Evolutionary conservation across 768 basidiomycete species (phyloP), one percentile per base, ranked within the genome.

Genomic region (Hygrophorus russula): DNA sequence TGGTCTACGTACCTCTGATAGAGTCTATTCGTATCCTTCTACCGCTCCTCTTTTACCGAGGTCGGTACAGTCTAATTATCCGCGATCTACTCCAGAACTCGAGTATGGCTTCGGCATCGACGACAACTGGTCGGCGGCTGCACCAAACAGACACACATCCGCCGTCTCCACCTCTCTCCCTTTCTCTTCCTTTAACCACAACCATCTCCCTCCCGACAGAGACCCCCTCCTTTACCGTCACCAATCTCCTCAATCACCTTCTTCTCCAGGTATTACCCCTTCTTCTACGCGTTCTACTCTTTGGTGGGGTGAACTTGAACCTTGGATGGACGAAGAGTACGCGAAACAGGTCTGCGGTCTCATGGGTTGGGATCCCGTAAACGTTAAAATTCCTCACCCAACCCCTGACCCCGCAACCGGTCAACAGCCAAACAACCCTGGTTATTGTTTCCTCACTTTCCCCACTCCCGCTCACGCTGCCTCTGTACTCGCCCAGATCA

Each of bases 271-370:
- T 48, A 32, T 50, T 39, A 48, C 38, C 49, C 59, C 42, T 15
- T 56, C 44, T 48, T 45, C 65, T 29, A 60, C 69, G 38, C 73
- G 74, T 57, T 73, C 72, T 47, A 83, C 86, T 33, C 75, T 90
- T 52, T 86, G 78, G 72, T 87, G 92, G 78, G 78, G 80, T 51
- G 84, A 88, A 55, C 75, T 94, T 43, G 91, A 94, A 61, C 79
- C 82, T 51, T 94, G 91, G 91, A 93, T 94, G 92, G 89, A 93
- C 65, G 88, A 91, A 74, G 83, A 87, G 59, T 94, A 92, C 68
- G 85, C 81, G 35, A 82, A 84, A 61, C 84, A 89, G 59, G 86
- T 91, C 55, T 88, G 88, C 62, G 65, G 61, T 36, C 66, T 90
- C 56, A 87, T 91, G 84, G 78, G 82, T 45, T 93, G 91, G 90